These are phyloP conservation scores for Botrytis galanthina DNA, from an alignment of 2,329 filamentous ascomycete genomes.

Conservation along the genomic window DNA sequence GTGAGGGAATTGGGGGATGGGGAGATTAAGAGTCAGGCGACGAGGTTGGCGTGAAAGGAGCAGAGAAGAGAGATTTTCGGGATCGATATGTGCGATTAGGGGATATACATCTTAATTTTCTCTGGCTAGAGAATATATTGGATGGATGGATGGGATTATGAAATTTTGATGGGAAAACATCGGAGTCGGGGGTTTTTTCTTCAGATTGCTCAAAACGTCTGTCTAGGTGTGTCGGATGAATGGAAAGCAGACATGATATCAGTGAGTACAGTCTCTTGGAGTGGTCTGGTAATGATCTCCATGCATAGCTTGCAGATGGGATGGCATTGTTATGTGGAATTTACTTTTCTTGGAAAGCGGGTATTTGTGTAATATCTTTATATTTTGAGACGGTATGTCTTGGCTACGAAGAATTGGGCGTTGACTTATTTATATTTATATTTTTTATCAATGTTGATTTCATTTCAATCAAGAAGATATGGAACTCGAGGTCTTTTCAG, in stretches of 20 bases:
- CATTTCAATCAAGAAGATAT: not conserved
- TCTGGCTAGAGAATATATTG: not conserved
- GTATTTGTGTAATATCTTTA: not conserved
- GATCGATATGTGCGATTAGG: not conserved
- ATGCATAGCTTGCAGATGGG: not conserved
- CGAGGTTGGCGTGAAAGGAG: not conserved
- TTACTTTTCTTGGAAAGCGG: not conserved
- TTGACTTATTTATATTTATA: not conserved
- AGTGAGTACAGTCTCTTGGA: not conserved
- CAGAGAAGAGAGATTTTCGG: not conserved
- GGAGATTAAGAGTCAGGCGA: not conserved
- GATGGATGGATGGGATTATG: not conserved
- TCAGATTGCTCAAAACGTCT: not conserved
- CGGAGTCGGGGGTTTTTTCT: not conserved
- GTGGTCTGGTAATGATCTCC: not conserved
- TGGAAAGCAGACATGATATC: not conserved
- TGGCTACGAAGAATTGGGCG: not conserved
- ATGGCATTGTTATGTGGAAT: not conserved
- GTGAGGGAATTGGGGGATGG: not conserved
- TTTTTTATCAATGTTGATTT: not conserved
- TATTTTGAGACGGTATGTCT: not conserved
- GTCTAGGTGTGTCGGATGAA: not conserved
- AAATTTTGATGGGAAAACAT: not conserved
- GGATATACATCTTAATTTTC: not conserved
- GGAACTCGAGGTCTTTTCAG: too few relatives aligned